Evolutionary conservation across 108 stramenopile genomes (phyloP), one percentile per base, ranked within the genome.

Genomic region (Discostella stelligeroides): DNA sequence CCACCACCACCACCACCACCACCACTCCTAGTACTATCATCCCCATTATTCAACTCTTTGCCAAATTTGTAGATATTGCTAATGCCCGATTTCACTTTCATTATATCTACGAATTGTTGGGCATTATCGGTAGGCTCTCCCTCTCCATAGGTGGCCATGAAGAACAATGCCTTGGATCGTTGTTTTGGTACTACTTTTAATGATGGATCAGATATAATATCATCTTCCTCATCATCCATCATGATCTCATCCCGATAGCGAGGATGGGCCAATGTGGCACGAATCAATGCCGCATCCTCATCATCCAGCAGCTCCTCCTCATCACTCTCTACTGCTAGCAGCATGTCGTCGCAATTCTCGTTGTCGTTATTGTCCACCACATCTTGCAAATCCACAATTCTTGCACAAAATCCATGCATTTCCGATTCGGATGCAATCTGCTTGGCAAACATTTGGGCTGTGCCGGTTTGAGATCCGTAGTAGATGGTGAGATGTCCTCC

Each of bases 41-140:
- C 43, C n/a, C 15, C 43, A 45, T 46, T 56, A 14, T 14, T 37
- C n/a, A n/a, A n/a, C 15, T 38, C 30, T 20, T 28, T 24, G 17
- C 29, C 58, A 28, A 68, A 21, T 0, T 81, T 66, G 55, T 72
- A 81, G 20, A 73, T 60, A 53, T 63, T 70, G 39, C 21, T 56
- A 58, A 72, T 81, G 0, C 73, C 73, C 20, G 75, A 47, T 48
- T 85, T 77, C 1, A 55, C 62, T 57, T 89, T 90, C 47, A 95
- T 55, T 51, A 84, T 84, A 45, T 81, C 67, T n/a, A 94, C 76
- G 57, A 98, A 93, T 38, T 73, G 77, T 13, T 48, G 67, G 1
- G 99, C 91, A 81, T 98, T 99, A 85, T 98, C 98, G n/a, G 97
- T 97, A 17, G 98, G 93, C 64, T 99, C 99, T 17, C 99, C 99